Percentiles rank a stretch among this genome's conserved stretches.
phyloP scores from a whole-genome alignment of 1,139 yeast species.

The Sugiyamaella neomexicana region DNA sequence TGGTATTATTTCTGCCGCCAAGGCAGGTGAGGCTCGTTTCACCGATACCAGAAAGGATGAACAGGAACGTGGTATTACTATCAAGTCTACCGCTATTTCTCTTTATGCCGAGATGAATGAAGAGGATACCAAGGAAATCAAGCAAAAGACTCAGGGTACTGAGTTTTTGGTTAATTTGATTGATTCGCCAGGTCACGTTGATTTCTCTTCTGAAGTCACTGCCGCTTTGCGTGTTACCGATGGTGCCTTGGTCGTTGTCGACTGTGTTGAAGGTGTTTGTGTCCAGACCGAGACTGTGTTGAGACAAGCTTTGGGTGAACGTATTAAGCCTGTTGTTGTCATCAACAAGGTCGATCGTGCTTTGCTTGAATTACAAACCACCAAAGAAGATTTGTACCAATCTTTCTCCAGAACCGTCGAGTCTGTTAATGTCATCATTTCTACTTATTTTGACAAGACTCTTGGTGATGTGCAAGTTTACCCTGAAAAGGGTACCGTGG shows the following conservation, averaged over 20 bases:
- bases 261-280: slow-evolving; percentile 99
- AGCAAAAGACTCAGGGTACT: slow-evolving; percentile 93
- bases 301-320: slow-evolving; percentile 99
- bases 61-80: slow-evolving; percentile 99
- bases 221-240: slow-evolving; percentile 99
- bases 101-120: slow-evolving; percentile 87
- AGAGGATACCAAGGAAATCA: slow-evolving; percentile 91
- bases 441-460: slow-evolving; percentile 88
- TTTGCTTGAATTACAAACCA: slow-evolving; percentile 95
- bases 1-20: slow-evolving; percentile 99
- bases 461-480: slow-evolving; percentile 97
- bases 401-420: slow-evolving; percentile 98
- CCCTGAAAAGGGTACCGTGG: slow-evolving; percentile 99
- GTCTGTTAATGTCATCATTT: slow-evolving; percentile 97
- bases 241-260: slow-evolving; percentile 99
- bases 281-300: slow-evolving; percentile 99
- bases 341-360: slow-evolving; percentile 99
- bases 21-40: slow-evolving; percentile 99
- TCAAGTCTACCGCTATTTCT: slow-evolving; percentile 98
- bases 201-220: slow-evolving; percentile 99
- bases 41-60: slow-evolving; percentile 99
- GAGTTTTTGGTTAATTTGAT: slow-evolving; percentile 96
- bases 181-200: slow-evolving; percentile 99
- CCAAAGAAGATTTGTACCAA: slow-evolving; percentile 99
- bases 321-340: slow-evolving; percentile 98